Evolutionary conservation across 805 yeast genomes (phyloP), one percentile per base, ranked within the genome.

Genomic region (Wickerhamiella qilinensis): DNA sequence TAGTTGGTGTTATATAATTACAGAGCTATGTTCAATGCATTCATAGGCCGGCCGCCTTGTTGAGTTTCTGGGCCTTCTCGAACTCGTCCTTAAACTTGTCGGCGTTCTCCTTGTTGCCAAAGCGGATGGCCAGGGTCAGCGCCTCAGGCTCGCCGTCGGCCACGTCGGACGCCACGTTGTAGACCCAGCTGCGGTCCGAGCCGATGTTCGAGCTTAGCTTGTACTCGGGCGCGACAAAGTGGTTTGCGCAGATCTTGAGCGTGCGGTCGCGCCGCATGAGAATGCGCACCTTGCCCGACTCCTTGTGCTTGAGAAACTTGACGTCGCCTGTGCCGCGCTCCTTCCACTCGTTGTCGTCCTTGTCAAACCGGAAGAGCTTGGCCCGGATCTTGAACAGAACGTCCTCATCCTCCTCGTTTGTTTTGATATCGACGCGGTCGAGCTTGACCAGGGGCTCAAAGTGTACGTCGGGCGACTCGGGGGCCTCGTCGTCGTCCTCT

Each of bases 251-350:
- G 56, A 91, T 79, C 71, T 91, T 91, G 58, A 91, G 73, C 40
- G 97, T 91, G 71, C 88, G 88, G 68, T 91, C 98, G 69, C 98
- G 84, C 75, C 98, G 84, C 98, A 91, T 91, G 57, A 91, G 69
- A 49, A 91, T 63, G 68, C 98, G 79, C 47, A 82, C 83, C 66
- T 84, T 86, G 42, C 73, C 71, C 42, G 83, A 67, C 45, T 65
- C 64, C 62, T 84, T 85, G 68, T 88, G 95, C 67, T 88, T 70
- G 59, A 91, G 74, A 63, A 91, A 83, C 65, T 91, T 84, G 53
- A 85, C 94, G 57, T 91, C 98, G 56, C 98, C 98, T 27, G 95
- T 84, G 53, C 98, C 98, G 69, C 98, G 82, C 71, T 91, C 98
- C 63, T 91, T 91, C 98, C 98, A 91, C 65, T 91, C 97, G 53